Conservation (phyloP, 2,329 filamentous ascomycete species). For the Aureobasidium leucospermi region DNA sequence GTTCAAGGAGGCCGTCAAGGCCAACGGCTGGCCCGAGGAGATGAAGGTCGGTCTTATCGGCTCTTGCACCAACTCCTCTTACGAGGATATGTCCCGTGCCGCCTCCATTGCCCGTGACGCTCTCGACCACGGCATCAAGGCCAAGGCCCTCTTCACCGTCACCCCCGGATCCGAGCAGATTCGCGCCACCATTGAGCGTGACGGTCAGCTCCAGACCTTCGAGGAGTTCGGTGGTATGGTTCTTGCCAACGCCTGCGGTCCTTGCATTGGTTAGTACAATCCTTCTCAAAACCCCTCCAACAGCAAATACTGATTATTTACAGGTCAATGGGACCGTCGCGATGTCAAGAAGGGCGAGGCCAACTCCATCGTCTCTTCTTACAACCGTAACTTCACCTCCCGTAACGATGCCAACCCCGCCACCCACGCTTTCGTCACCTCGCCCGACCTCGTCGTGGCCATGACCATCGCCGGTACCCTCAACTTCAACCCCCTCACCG, state of each 20-base stretch:
- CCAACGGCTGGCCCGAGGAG: conserved; percentile 92
- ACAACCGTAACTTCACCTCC: conserved; percentile 99
- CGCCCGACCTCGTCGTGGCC: conserved; percentile 82
- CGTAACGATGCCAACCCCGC: conserved; percentile 95
- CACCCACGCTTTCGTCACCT: conserved; percentile 88
- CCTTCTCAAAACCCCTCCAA: background rate
- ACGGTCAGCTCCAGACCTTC: conserved; percentile 87
- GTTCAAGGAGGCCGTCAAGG: conserved; percentile 89
- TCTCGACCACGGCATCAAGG: conserved; percentile 84
- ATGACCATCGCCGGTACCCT: conserved; percentile 76
- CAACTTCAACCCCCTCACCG: conserved; percentile 91
- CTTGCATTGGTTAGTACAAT: conserved; percentile 60
- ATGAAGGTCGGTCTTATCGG: conserved; percentile 96
- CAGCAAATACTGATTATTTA: background rate
- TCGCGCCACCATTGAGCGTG: conserved; percentile 81
- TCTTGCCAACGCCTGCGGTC: conserved; percentile 86
- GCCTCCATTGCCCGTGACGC: conserved; percentile 89
- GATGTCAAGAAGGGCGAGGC: conserved; percentile 92
- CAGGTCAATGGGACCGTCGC: conserved; percentile 77
- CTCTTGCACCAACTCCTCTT: conserved; percentile 91
- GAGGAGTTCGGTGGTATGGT: conserved; percentile 95
- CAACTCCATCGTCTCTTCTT: conserved; percentile 97
- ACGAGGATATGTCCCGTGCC: conserved; percentile 87
- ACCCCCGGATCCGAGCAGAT: conserved; percentile 97
- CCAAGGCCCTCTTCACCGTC: conserved; percentile 88